Evolutionary conservation across 2,329 filamentous ascomycete species (phyloP), one percentile per base, ranked within the genome.

Genomic region (Colletotrichum aenigma): DNA sequence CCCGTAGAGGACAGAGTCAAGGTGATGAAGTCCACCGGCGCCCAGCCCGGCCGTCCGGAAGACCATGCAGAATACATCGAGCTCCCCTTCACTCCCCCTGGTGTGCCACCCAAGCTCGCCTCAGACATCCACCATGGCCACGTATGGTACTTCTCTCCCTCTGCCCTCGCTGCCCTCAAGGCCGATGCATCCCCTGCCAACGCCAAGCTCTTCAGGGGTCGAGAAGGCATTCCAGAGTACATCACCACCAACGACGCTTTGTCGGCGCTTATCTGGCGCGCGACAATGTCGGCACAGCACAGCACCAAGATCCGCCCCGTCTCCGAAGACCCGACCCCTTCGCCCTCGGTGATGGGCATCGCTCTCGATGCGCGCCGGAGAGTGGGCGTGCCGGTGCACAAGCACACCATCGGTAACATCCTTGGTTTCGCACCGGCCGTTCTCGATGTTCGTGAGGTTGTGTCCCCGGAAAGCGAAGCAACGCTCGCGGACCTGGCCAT

Each of bases 401-500:
- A 82, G 7, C 78, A 81, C 7, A 85, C 84, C 1, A 78, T 86
- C 30, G 85, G 85, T 10, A 85, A 84, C 70, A 86, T 85, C 71
- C 79, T 86, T 13, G 84, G 83, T 58, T 86, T 83, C 71, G 80
- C 84, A 6, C 79, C 80, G 4, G 80, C 82, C 26, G 68, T 76
- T 32, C 75, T 83, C 60, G 70, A 78, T 8, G 74, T 82, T 55
- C 79, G 83, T 16, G 78, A 81, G 71, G 83, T 85, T 56, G 78
- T 84, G 0, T 56, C 64, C 5, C 70, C 70, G 6, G 66, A 78
- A 9, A 32, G 58, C 60, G 69, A 66, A 36, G 69, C 61, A 21
- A 81, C 74, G 60, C 74, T 87, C 10, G 83, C 82, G 4, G 81
- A 84, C 64, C 77, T 84, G 13, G 85, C 85, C 3, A 67, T 81